Percentiles rank a stretch among this genome's conserved stretches.
Conservation (phyloP, 306 rosid genomes). For the Elaeagnus macrophylla region DNA sequence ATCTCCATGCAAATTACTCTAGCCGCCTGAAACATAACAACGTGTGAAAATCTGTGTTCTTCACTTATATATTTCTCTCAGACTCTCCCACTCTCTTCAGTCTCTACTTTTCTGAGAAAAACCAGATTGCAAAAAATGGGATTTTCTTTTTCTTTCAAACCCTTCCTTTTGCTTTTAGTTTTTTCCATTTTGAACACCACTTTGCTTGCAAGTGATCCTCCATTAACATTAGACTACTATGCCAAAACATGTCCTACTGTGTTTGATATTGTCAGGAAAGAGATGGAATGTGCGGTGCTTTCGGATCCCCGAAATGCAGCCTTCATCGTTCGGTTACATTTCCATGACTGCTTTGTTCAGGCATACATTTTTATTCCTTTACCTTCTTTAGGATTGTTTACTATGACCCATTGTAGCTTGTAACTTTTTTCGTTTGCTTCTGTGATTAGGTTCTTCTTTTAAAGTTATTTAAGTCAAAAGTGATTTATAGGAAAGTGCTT, state of each 20-base stretch:
- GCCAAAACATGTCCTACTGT: conserved; percentile 64
- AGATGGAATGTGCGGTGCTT: conserved; percentile 60
- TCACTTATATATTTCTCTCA: conserved; percentile 17
- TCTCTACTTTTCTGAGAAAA: conserved; percentile 15
- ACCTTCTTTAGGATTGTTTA: background rate
- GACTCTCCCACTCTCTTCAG: conserved; percentile 32
- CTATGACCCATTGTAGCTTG: background rate
- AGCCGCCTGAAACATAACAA: conserved; percentile 1
- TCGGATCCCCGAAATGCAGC: conserved; percentile 71
- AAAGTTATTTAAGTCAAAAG: no score
- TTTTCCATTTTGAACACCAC: conserved; percentile 19
- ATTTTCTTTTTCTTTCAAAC: conserved; percentile 19
- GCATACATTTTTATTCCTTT: conserved; percentile 22
- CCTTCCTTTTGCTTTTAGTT: conserved; percentile 20
- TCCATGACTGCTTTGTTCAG: conserved; percentile 93
- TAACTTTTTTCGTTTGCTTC: background rate
- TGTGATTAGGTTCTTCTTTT: background rate
- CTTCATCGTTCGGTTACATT: conserved; percentile 54
- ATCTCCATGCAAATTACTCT: conserved; percentile 23
- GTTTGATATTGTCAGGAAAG: conserved; percentile 57
- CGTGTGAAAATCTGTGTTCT: conserved; percentile 11
- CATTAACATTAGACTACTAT: conserved; percentile 62
- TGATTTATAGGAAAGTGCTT: no score
- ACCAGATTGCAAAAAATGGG: conserved; percentile 32
- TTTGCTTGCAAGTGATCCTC: conserved; percentile 45